phyloP scores from a whole-genome alignment of 164 flowering plant genomes.

The Umbilicus rupestris region DNA sequence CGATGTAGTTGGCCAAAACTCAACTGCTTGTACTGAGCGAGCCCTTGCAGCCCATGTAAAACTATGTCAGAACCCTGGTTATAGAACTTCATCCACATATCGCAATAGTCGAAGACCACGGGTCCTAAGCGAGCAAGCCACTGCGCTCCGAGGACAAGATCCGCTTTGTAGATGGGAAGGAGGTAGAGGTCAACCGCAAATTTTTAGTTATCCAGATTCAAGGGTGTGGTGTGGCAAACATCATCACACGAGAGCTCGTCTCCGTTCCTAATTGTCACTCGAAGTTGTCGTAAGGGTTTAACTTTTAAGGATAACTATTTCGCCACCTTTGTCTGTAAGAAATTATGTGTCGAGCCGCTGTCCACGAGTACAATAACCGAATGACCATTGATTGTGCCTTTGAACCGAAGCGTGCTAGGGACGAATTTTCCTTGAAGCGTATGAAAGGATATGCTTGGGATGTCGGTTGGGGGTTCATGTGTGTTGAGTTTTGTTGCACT shows the following conservation, averaged over 20 bases:
- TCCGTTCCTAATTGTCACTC: slow-evolving; percentile 5
- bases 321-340: slow-evolving; percentile 9
- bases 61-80: too few species aligned
- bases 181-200: slow-evolving; percentile 4
- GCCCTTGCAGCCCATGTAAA: too few species aligned
- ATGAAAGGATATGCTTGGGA: slow-evolving; percentile 7
- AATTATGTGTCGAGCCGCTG: slow-evolving; percentile 7
- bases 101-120: too few species aligned
- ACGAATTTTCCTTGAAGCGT: background rate
- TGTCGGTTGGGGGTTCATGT: background rate
- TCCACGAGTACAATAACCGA: background rate
- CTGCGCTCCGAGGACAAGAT: too few species aligned
- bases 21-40: too few species aligned
- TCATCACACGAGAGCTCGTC: background rate
- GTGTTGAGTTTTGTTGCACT: background rate
- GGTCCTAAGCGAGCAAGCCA: too few species aligned
- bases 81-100: too few species aligned
- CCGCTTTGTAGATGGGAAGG: too few species aligned
- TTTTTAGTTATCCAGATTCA: slow-evolving; percentile 1
- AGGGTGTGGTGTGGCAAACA: background rate
- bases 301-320: background rate
- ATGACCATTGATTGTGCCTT: background rate
- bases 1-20: too few species aligned
- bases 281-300: background rate
- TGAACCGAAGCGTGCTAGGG: background rate